phyloP scores from a whole-genome alignment of 352 stramenopile genomes.

The Pilasporangium apinafurcum region DNA sequence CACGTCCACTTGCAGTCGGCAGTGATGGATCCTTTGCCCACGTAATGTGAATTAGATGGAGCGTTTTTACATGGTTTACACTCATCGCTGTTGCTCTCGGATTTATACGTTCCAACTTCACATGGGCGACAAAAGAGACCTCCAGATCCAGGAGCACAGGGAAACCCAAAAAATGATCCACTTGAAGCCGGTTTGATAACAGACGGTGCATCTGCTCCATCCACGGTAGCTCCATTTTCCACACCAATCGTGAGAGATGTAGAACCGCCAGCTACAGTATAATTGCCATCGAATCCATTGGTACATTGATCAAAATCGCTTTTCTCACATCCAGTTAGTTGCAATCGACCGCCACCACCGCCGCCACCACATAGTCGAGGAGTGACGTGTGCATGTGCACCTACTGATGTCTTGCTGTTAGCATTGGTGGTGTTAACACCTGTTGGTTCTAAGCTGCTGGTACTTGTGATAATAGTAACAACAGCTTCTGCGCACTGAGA shows the following conservation, averaged over 20 bases:
- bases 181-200: constrained; percentile 30
- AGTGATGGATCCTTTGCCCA: constrained; percentile 32
- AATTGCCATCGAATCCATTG: constrained; percentile 66
- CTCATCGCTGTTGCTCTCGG: constrained; percentile 73
- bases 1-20: constrained; percentile 64
- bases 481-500: constrained; percentile 43
- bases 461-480: constrained; percentile 10
- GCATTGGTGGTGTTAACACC: constrained; percentile 14
- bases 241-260: constrained; percentile 17
- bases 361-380: constrained; percentile 55
- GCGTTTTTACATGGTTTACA: constrained; percentile 55
- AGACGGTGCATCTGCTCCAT: constrained; percentile 5
- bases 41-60: constrained; percentile 65
- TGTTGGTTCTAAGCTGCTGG: constrained; percentile 15
- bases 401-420: not conserved
- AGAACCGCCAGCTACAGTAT: constrained; percentile 60
- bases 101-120: constrained; percentile 57
- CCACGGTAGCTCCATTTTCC: constrained; percentile 5
- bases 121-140: constrained; percentile 70
- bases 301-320: constrained; percentile 65
- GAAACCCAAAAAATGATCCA: constrained; percentile 73
- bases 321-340: constrained; percentile 60
- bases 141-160: constrained; percentile 66
- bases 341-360: constrained; percentile 58
- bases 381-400: constrained; percentile 11